phyloP scores from a whole-genome alignment of 768 basidiomycete genomes.

The Paxillus ammoniavirescens region DNA sequence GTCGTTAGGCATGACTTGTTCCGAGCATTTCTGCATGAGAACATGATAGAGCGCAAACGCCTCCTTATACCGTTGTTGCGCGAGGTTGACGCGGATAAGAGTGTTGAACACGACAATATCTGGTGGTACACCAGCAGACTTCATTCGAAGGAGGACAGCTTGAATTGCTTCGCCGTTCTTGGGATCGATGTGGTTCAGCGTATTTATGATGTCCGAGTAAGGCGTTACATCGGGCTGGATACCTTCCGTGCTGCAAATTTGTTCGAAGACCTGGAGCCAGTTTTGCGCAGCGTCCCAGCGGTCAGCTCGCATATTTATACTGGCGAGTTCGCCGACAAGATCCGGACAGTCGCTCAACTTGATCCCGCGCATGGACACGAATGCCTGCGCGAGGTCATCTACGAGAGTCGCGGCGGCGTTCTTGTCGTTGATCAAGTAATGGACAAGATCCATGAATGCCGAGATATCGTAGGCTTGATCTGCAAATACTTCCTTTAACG shows the following conservation, averaged over 20 bases:
- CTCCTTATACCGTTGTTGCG: conserved; percentile 28
- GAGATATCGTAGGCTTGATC: conserved; percentile 15
- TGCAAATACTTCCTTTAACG: conserved; percentile 16
- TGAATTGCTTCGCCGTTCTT: conserved; percentile 31
- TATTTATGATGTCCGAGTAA: conserved; percentile 40
- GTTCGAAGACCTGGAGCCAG: conserved; percentile 29
- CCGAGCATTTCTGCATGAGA: conserved; percentile 34
- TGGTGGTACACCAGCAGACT: conserved; percentile 34
- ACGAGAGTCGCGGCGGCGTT: conserved; percentile 12
- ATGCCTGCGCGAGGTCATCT: conserved; percentile 22
- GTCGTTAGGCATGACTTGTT: conserved; percentile 37
- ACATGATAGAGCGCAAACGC: conserved; percentile 45
- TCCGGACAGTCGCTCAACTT: conserved; percentile 28
- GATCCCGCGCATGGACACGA: conserved; percentile 15
- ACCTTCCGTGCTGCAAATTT: conserved; percentile 18
- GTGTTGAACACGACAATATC: conserved; percentile 47
- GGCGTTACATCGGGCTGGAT: conserved; percentile 21
- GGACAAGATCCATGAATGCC: conserved; percentile 27
- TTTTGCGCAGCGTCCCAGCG: conserved; percentile 28
- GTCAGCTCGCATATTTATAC: conserved; percentile 34
- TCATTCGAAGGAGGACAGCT: conserved; percentile 40
- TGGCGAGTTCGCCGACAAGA: conserved; percentile 38
- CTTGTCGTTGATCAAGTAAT: conserved; percentile 17
- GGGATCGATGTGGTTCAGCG: conserved; percentile 32
- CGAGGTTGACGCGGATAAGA: conserved; percentile 42